Base-by-base conservation (phyloP, 2,329 filamentous ascomycete species). In the Botrytis pseudocinerea region DNA sequence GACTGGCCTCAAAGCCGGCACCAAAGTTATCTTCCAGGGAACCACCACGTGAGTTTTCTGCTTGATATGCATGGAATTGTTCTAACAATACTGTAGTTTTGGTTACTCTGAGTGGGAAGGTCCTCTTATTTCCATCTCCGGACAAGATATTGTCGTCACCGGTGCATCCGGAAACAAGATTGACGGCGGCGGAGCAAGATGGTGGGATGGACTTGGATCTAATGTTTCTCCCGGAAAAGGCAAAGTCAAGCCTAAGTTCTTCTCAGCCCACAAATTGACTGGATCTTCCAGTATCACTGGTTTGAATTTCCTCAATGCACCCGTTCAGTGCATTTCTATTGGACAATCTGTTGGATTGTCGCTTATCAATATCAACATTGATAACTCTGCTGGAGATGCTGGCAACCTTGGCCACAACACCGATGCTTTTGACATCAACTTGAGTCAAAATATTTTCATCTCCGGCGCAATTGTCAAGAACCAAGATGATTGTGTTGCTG, bases 41-140 rank as follows among this genome's bases (percentile, higher is more conserved):
- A 40, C 20, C 8, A 32, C 46, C 4, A 59, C 14, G 46, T 69
- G 32, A 54, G 40, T 59, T 16, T 6, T 25, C 16, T 42, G 2
- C 6, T 40, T 32, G 25, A 0, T 7, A 28, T 60, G 2, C 2
- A n/a, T 18, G n/a, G 2, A 38, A 38, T 32, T 18, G 12, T 12
- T 38, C 63, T 65, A 38, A 65, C 46, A 18, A 25, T 8, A 51
- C 25, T 6, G 14, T 32, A 65, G 87, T 70, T 93, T 90, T 78
- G 90, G 85, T 35, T 92, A 91, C 82, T 83, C 87, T 74, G 87
- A 90, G 77, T 92, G 90, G 90, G 79, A 80, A 1, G 90, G 91
- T 0, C 90, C 90, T 60, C 83, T 93, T 18, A 85, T 93, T 76
- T 85, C 77, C 22, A 73, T 80, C n/a, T 78, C 76, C 4, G 78